These are phyloP conservation scores for Akanthomyces lecanii DNA, from an alignment of 2,329 filamentous ascomycete species.

Conservation along the genomic window DNA sequence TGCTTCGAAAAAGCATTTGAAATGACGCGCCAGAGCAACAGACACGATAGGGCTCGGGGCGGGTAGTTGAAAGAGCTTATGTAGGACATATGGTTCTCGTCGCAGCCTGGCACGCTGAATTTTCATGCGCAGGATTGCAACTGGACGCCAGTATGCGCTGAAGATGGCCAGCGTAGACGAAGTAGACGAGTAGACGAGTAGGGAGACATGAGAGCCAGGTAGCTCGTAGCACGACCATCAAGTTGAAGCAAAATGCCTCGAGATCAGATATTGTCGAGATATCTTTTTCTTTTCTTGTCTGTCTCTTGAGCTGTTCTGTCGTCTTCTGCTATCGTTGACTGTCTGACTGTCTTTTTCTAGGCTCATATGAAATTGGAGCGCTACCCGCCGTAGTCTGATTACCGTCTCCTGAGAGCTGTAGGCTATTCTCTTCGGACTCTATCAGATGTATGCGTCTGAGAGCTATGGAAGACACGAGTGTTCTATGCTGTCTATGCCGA, in stretches of 20 bases:
- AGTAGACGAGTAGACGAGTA: conserved; percentile 20
- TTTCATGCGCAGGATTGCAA: neutral
- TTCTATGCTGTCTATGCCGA: conserved; percentile 31
- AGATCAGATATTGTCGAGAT: conserved; percentile 41
- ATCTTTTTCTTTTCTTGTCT: conserved; percentile 26
- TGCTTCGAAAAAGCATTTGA: neutral
- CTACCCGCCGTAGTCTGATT: conserved; percentile 56
- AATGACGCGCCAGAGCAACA: no score
- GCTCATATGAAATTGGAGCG: conserved; percentile 64
- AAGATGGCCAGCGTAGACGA: conserved; percentile 6
- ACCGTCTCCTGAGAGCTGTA: conserved; percentile 42
- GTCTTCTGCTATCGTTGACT: conserved; percentile 64
- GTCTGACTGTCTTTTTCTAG: conserved; percentile 33
- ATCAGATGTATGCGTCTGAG: conserved; percentile 43
- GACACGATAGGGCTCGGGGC: neutral
- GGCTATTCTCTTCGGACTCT: conserved; percentile 36
- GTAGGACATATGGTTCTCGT: neutral
- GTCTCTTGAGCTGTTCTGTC: conserved; percentile 21
- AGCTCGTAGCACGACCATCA: conserved; percentile 18
- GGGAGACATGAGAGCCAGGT: conserved; percentile 39
- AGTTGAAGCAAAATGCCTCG: conserved; percentile 20
- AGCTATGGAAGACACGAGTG: conserved; percentile 42
- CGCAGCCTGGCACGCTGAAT: neutral
- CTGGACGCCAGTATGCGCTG: neutral
- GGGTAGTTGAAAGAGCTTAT: neutral